Evolutionary conservation across 164 flowering plant species (phyloP).

Genomic region (Umbilicus rupestris): DNA sequence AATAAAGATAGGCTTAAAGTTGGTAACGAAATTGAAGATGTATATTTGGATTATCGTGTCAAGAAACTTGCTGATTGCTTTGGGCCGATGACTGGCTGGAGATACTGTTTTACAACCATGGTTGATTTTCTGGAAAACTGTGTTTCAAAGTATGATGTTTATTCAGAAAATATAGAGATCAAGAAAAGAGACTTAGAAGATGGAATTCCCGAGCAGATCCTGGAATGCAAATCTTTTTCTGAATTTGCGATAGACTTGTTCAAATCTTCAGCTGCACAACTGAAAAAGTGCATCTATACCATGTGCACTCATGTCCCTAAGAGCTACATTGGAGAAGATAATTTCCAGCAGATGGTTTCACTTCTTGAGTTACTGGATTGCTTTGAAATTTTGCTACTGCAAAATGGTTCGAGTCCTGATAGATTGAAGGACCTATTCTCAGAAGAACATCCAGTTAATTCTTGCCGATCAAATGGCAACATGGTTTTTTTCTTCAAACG

Average conservation of each 20-base stretch:
- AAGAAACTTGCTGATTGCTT: slow-evolving; percentile 35
- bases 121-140: slow-evolving; percentile 15
- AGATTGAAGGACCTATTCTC: slow-evolving; percentile 31
- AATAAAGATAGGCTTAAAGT: slow-evolving; percentile 36
- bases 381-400: slow-evolving; percentile 14
- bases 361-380: slow-evolving; percentile 14
- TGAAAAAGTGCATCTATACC: slow-evolving; percentile 20
- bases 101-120: slow-evolving; percentile 12
- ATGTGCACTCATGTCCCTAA: slow-evolving; percentile 41
- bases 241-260: slow-evolving; percentile 30
- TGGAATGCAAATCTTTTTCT: slow-evolving; percentile 24
- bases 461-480: not conserved
- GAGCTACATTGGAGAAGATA: slow-evolving; percentile 14
- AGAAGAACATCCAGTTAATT: not conserved
- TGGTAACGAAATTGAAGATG: slow-evolving; percentile 31
- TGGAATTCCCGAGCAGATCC: not conserved
- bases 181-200: not conserved
- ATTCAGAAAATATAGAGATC: slow-evolving; percentile 12
- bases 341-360: slow-evolving; percentile 13
- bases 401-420: slow-evolving; percentile 15
- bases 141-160: slow-evolving; percentile 10
- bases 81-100: slow-evolving; percentile 27
- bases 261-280: not conserved
- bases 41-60: slow-evolving; percentile 54
- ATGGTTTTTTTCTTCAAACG: slow-evolving; percentile 12